Evolutionary conservation across 106 monocot species (phyloP).

Genomic region (Apostasia ramifera): DNA sequence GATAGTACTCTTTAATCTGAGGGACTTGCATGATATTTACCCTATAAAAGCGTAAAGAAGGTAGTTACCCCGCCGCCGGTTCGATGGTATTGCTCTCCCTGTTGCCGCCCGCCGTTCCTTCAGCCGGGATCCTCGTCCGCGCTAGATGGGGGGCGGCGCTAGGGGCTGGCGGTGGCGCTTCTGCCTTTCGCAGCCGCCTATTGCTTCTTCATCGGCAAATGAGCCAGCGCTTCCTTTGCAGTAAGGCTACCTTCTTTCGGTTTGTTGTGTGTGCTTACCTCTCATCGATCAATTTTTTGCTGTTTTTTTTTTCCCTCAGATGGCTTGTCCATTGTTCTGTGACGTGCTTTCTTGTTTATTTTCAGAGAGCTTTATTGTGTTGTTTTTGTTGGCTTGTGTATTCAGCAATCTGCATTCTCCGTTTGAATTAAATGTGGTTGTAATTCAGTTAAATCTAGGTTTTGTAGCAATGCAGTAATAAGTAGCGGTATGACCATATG

Average conservation of each 20-base stretch:
- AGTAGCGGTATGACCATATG: too few relatives aligned
- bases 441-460: too few relatives aligned
- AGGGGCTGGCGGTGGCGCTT: background rate
- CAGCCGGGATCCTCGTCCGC: conserved; percentile 15
- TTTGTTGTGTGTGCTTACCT: background rate
- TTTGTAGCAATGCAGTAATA: too few relatives aligned
- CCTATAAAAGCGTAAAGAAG: too few relatives aligned
- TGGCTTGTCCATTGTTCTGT: background rate
- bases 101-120: background rate
- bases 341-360: background rate
- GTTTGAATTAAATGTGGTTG: too few relatives aligned
- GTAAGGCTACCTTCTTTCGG: background rate
- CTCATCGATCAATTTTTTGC: background rate
- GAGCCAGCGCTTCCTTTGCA: conserved; percentile 1
- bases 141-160: background rate
- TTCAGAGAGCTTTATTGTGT: too few relatives aligned
- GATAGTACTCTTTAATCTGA: too few relatives aligned
- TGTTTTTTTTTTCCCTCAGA: background rate
- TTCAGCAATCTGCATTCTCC: too few relatives aligned
- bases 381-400: too few relatives aligned
- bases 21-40: background rate
- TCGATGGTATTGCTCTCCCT: conserved; percentile 8
- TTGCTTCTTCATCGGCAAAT: background rate
- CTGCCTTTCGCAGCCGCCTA: background rate
- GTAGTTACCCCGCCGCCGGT: background rate